Conservation (phyloP, 768 basidiomycete genomes). For the Boletus subparvulus region DNA sequence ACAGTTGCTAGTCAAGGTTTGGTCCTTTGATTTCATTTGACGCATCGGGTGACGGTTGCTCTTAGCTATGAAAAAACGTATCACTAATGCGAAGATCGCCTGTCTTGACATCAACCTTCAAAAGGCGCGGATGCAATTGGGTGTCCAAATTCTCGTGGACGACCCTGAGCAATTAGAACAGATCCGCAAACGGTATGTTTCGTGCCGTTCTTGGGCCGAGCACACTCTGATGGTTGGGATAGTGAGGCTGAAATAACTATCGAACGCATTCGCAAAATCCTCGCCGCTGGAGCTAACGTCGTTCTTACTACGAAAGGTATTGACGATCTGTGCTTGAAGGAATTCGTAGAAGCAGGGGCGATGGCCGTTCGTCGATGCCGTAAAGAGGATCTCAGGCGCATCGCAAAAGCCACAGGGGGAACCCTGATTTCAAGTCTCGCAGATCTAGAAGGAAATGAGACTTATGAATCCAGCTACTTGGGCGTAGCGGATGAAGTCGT, state of each 20-base stretch:
- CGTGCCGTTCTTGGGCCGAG: neutral
- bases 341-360: constrained; percentile 97
- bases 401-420: constrained; percentile 96
- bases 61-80: constrained; percentile 95
- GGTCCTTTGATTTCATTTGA: constrained; percentile 15
- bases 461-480: constrained; percentile 87
- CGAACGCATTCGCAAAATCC: constrained; percentile 93
- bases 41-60: constrained; percentile 1
- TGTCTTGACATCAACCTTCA: constrained; percentile 98
- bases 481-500: constrained; percentile 95
- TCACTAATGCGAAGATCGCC: constrained; percentile 93
- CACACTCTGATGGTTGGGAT: constrained; percentile 11
- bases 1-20: constrained; percentile 97
- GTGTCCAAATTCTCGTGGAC: constrained; percentile 95
- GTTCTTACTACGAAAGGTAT: constrained; percentile 98
- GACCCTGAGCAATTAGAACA: constrained; percentile 96
- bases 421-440: constrained; percentile 90
- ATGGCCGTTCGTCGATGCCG: constrained; percentile 98
- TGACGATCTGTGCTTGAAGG: constrained; percentile 96
- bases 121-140: constrained; percentile 96
- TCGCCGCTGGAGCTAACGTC: constrained; percentile 95
- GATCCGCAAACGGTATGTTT: constrained; percentile 81
- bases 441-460: constrained; percentile 97
- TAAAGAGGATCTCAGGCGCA: constrained; percentile 96
- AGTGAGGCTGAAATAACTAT: constrained; percentile 96